Evolutionary conservation across 2,329 filamentous ascomycete genomes (phyloP), one percentile per base, ranked within the genome.

Genomic region (Blastomyces gilchristii): DNA sequence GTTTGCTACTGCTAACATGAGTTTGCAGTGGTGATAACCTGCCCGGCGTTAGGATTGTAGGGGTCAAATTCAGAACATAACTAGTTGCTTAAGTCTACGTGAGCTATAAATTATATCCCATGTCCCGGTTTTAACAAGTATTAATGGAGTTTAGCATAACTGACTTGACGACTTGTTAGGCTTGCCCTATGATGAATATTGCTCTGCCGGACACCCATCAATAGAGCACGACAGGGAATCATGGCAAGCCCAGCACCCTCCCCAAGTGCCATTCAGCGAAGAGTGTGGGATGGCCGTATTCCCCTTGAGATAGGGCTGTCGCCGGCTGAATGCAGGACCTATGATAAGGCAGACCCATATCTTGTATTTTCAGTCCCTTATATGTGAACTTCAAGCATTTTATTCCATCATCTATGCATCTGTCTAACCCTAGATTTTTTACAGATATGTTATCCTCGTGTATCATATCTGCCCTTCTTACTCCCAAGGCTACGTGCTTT

Each of bases 401-500:
- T 18, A 7, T 43, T 54, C 54, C 61, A 14, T 8, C 49, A 16
- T 57, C 62, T 54, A 16, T 60, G 39, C 8, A 53, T 39, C 8
- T 39, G 58, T 34, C 65, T 68, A 8, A 61, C n/a, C 22, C 45
- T 49, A 2, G 54, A 60, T 60, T 28, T 28, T 57, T n/a, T 41
- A 25, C 66, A 85, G 80, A 80, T 88, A 65, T 82, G 85, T 57
- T 82, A 81, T 62, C 84, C 86, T 6, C 83, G 87, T 34, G 76
- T 90, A 45, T 87, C 86, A 11, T 90, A 90, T 75, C 79, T 90
- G 0, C 85, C 86, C 6, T 82, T 88, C 58, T 78, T 89, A 34
- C 79, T 88, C 3, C 81, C 83, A 18, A 82, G 79, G 63, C 76
- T 90, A 7, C 83, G 85, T 67, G 76, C 79, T 59, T 89, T 89